Conservation (phyloP, 2,329 filamentous ascomycete species). For the Trichoderma sp. region DNA sequence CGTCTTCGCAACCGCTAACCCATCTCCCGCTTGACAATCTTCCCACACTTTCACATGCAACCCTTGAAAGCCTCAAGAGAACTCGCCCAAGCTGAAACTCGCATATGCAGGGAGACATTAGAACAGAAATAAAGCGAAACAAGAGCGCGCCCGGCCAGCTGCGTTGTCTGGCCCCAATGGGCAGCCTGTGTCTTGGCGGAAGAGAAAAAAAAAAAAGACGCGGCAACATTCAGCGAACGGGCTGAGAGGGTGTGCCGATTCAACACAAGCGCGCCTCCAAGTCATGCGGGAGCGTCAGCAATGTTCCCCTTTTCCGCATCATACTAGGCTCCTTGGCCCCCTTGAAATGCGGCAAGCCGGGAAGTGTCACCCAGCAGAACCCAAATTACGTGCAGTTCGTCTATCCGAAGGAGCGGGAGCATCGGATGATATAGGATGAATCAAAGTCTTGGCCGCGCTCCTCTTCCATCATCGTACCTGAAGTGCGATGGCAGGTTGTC, state of each 20-base stretch:
- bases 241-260: background rate
- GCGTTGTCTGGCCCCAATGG: background rate
- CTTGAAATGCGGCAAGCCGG: background rate
- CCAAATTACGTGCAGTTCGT: background rate
- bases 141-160: background rate
- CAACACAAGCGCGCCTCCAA: slow-evolving; percentile 3
- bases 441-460: background rate
- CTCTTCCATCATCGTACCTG: background rate
- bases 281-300: background rate
- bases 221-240: background rate
- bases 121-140: background rate
- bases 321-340: background rate
- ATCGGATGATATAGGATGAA: background rate
- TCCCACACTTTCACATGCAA: background rate
- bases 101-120: background rate
- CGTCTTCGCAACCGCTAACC: background rate
- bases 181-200: background rate
- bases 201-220: background rate
- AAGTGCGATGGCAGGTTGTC: too few relatives aligned
- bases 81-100: background rate
- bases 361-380: background rate
- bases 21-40: background rate
- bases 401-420: background rate
- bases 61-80: background rate
- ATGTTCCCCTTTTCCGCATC: background rate